Evolutionary conservation across 805 yeast genomes (phyloP).

Genomic region (Ogataea philodendri): DNA sequence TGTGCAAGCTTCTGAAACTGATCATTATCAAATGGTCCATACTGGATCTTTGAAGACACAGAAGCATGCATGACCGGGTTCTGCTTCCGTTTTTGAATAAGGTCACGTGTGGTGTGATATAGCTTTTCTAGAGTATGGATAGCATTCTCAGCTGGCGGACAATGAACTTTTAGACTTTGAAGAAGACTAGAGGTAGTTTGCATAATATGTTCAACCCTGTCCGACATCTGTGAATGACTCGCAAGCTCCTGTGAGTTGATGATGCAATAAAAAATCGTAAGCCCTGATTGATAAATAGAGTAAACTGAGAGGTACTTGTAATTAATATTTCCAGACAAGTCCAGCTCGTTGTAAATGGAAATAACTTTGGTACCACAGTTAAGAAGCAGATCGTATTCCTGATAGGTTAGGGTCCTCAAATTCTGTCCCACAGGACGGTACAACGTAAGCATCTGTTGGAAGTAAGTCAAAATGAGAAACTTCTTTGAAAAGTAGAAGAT

Average conservation of each 20-base stretch:
- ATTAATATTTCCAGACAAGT: constrained; percentile 14
- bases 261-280: constrained; percentile 20
- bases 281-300: constrained; percentile 23
- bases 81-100: constrained; percentile 3
- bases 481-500: constrained; percentile 9
- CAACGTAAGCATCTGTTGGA: constrained; percentile 19
- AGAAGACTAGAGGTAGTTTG: constrained; percentile 7
- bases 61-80: too few relatives aligned
- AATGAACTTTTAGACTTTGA: constrained; percentile 13
- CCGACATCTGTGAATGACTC: constrained; percentile 5
- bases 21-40: constrained; percentile 5
- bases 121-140: constrained; percentile 8
- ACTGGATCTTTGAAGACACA: background rate
- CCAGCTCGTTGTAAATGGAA: constrained; percentile 15
- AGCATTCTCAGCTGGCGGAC: constrained; percentile 24
- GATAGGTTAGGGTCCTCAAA: constrained; percentile 1
- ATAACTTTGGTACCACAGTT: constrained; percentile 16
- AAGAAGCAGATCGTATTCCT: constrained; percentile 15
- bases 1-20: constrained; percentile 1
- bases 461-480: constrained; percentile 21
- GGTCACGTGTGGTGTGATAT: constrained; percentile 6
- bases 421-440: too few relatives aligned
- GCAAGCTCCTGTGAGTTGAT: constrained; percentile 20
- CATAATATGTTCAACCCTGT: constrained; percentile 10
- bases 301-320: constrained; percentile 25